These are phyloP conservation scores for Linanthus parryae DNA, from an alignment of 148 eudicot species.

Conservation along the genomic window DNA sequence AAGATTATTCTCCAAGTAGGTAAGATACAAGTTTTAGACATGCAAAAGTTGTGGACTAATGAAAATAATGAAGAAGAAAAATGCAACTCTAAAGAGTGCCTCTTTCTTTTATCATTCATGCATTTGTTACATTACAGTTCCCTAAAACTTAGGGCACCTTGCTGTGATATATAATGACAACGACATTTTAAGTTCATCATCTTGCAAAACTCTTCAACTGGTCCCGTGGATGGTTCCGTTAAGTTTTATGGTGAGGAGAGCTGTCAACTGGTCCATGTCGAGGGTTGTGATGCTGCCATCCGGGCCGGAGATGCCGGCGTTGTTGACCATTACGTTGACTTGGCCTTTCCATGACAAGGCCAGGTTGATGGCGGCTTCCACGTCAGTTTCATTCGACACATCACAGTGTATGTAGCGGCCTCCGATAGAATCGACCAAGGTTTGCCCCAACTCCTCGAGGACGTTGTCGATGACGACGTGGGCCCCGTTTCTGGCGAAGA, in stretches of 20 bases:
- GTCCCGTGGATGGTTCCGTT: conserved; percentile 56
- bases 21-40: no score
- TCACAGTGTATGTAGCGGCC: conserved; percentile 76
- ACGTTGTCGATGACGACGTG: conserved; percentile 66
- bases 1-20: no score
- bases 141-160: no score
- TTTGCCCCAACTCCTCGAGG: conserved; percentile 51
- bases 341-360: conserved; percentile 71
- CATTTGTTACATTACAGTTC: no score
- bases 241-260: conserved; percentile 42
- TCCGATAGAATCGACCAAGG: conserved; percentile 53
- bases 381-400: conserved; percentile 60
- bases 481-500: conserved; percentile 69
- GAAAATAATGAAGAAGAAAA: no score
- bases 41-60: no score
- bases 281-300: conserved; percentile 58
- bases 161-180: no score
- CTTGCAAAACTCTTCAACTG: no score
- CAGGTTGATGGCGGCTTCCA: conserved; percentile 48
- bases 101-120: no score
- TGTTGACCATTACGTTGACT: conserved; percentile 74
- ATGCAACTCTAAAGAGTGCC: no score
- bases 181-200: no score
- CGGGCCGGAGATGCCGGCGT: conserved; percentile 69
- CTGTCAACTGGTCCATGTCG: conserved; percentile 38